Evolutionary conservation across 768 basidiomycete genomes (phyloP), one percentile per base, ranked within the genome.

Genomic region (Lactifluus pinguis): DNA sequence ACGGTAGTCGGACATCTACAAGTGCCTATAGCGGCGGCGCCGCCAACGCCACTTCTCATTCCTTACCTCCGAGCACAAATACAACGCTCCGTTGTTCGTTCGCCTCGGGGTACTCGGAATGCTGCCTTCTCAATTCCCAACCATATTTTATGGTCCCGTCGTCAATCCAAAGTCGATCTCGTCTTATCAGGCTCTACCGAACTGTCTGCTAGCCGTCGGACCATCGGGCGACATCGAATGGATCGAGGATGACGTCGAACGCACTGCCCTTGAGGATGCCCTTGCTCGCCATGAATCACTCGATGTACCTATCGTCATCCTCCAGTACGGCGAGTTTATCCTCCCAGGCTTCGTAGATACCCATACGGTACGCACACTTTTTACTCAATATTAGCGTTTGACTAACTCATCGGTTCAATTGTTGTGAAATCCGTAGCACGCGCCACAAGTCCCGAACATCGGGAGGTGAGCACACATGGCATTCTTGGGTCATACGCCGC

Each of bases 291-390:
- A 83, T 62, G 86, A 83, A n/a, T 68, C 75, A 15, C 17, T 53
- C 25, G 67, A 69, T 1, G 60, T 69, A 44, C 67, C 72, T 34
- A 48, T 79, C 47, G 69, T 79, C 6, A 71, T 79, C 61, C 72
- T 80, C 17, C 69, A 68, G 57, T 47, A 69, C 7, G 78, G 78
- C 7, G 75, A 81, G 65, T 94, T 93, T 69, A 68, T 95, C 58
- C 82, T 92, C 68, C 94, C 94, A 6, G 94, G 94, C 4, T 83
- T 95, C 70, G 76, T 95, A 56, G 94, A 97, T 76, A 95, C 93
- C 34, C 93, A 95, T 73, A 90, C 87, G 38, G 93, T 93, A 69
- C 69, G 86, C 71, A 36, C 14, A 7, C 2, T 4, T 56, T 56
- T 30, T 29, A 44, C 34, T 17, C 11, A 13, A 21, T 7, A 3